phyloP scores from a whole-genome alignment of 768 basidiomycete species.

The Leucocoprinus sp. region DNA sequence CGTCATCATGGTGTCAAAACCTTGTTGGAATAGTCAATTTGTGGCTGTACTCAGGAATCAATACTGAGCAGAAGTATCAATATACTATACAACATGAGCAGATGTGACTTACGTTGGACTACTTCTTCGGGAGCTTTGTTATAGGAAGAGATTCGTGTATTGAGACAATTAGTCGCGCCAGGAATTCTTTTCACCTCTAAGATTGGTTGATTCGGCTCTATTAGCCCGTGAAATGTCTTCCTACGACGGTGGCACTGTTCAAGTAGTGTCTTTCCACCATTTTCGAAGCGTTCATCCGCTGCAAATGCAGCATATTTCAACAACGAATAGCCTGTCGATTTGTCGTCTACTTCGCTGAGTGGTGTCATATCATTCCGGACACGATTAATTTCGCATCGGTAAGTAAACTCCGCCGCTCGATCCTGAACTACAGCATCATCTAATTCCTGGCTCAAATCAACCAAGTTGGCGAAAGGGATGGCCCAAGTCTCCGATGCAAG shows the following conservation, averaged over 20 bases:
- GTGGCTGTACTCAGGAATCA: conserved; percentile 78
- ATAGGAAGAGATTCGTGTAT: conserved; percentile 29
- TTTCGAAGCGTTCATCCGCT: not conserved
- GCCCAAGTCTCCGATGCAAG: conserved; percentile 46
- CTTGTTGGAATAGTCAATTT: conserved; percentile 68
- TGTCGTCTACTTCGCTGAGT: conserved; percentile 58
- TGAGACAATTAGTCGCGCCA: conserved; percentile 46
- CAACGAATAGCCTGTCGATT: conserved; percentile 37
- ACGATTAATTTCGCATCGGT: conserved; percentile 50
- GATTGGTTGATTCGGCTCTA: conserved; percentile 59
- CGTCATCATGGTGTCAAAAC: conserved; percentile 26
- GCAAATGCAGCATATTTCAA: conserved; percentile 4
- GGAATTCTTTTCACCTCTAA: conserved; percentile 57
- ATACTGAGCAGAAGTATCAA: conserved; percentile 34
- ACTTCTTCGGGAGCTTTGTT: conserved; percentile 33
- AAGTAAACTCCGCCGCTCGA: conserved; percentile 65
- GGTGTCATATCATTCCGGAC: conserved; percentile 66
- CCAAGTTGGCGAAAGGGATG: conserved; percentile 33
- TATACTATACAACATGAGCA: not conserved
- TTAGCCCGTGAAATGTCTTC: conserved; percentile 54
- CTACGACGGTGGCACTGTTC: conserved; percentile 24
- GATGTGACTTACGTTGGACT: conserved; percentile 48
- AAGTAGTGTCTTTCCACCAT: conserved; percentile 8
- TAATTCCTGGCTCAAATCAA: conserved; percentile 36
- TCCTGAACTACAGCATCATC: conserved; percentile 70